These are phyloP conservation scores for Petasospora fabianii DNA, from an alignment of 1,139 yeast species.

Conservation along the genomic window DNA sequence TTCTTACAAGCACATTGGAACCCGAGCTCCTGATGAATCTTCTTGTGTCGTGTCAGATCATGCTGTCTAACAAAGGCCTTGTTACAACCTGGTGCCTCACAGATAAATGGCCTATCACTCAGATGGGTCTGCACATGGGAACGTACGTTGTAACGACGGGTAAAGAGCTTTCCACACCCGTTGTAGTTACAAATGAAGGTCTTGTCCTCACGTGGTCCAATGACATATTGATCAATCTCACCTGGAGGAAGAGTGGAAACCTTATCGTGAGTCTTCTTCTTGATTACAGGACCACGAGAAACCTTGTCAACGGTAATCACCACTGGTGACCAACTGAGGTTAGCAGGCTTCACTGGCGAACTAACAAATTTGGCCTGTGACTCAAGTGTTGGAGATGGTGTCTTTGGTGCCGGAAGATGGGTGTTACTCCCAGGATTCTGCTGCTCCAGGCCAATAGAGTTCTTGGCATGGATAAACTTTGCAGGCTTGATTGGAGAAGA, in stretches of 20 bases:
- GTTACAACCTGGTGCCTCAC: constrained; percentile 58
- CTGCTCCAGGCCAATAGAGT: constrained; percentile 13
- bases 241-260: constrained; percentile 85
- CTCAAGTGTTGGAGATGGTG: constrained; percentile 35
- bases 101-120: constrained; percentile 83
- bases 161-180: constrained; percentile 79
- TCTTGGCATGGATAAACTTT: constrained; percentile 11
- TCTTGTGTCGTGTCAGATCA: constrained; percentile 85
- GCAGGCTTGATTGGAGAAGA: constrained; percentile 13
- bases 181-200: constrained; percentile 71
- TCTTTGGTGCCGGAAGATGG: constrained; percentile 28
- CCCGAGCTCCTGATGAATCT: constrained; percentile 77
- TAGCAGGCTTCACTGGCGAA: constrained; percentile 16
- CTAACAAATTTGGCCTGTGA: constrained; percentile 31
- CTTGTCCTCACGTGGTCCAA: constrained; percentile 71
- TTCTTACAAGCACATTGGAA: constrained; percentile 88
- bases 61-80: constrained; percentile 85
- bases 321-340: constrained; percentile 20
- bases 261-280: constrained; percentile 33
- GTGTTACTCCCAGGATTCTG: too few species aligned
- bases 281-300: constrained; percentile 5
- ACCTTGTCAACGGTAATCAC: constrained; percentile 11
- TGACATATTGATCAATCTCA: constrained; percentile 77
- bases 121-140: constrained; percentile 97
- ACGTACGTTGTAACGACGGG: constrained; percentile 88